Conservation (phyloP, 805 yeast species). For the Lipomyces sp. region DNA sequence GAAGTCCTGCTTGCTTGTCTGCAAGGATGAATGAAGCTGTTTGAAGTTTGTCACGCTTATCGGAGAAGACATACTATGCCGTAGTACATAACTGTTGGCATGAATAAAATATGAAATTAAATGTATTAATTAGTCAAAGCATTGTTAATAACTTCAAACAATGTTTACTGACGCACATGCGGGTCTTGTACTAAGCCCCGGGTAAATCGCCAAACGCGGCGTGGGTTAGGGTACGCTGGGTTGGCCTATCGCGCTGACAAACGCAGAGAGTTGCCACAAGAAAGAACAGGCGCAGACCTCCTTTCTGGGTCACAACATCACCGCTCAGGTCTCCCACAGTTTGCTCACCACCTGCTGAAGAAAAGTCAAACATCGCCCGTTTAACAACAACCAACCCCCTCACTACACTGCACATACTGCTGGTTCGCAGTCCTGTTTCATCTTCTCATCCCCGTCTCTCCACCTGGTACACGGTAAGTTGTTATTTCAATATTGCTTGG, state of each 20-base stretch:
- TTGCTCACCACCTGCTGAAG: neutral
- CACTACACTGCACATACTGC: neutral
- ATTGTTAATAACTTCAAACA: neutral
- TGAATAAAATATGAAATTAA: too few species aligned
- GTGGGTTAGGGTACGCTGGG: neutral
- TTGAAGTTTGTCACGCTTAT: too few species aligned
- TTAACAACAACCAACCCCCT: neutral
- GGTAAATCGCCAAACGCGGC: neutral
- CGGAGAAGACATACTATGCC: too few species aligned
- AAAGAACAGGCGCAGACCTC: neutral
- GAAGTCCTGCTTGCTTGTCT: too few species aligned
- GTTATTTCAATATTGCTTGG: neutral
- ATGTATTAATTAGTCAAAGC: neutral
- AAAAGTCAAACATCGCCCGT: neutral
- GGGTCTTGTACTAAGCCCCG: neutral
- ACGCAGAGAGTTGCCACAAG: neutral
- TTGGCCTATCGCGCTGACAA: neutral
- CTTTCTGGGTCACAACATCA: neutral
- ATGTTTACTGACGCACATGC: neutral
- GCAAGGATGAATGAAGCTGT: too few species aligned
- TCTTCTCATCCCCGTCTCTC: neutral
- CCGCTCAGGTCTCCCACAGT: neutral
- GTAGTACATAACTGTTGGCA: too few species aligned
- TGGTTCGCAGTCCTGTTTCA: neutral
- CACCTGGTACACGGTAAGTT: neutral